These are phyloP conservation scores for Ceratobasidium sp. DNA, from an alignment of 1,284 basidiomycete genomes.

Conservation along the genomic window DNA sequence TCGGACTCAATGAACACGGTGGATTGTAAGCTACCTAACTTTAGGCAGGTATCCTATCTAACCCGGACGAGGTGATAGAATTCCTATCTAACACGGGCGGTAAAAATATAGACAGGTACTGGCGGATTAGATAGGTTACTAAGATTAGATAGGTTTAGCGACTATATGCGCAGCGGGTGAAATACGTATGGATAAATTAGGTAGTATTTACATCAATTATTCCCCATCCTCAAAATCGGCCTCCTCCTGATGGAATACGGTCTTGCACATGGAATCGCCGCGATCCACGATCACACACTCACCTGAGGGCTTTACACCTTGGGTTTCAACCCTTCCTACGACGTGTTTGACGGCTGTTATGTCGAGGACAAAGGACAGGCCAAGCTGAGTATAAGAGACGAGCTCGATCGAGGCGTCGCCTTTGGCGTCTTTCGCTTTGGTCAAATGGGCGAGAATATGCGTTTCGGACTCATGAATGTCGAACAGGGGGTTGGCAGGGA, in stretches of 20 bases:
- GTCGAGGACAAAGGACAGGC: conserved; percentile 2
- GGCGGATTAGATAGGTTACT: too few relatives aligned
- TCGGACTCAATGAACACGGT: too few relatives aligned
- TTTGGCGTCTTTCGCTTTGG: background rate
- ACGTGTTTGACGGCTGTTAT: background rate
- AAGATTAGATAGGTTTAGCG: too few relatives aligned
- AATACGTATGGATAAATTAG: too few relatives aligned
- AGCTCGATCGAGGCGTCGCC: background rate
- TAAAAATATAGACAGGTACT: too few relatives aligned
- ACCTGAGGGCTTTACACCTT: background rate
- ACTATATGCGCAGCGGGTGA: too few relatives aligned
- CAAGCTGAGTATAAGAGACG: background rate
- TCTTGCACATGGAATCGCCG: background rate
- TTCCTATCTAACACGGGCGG: too few relatives aligned
- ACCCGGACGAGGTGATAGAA: too few relatives aligned
- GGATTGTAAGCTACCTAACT: too few relatives aligned
- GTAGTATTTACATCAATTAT: too few relatives aligned
- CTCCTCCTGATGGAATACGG: background rate
- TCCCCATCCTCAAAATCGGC: too few relatives aligned
- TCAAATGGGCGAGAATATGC: background rate
- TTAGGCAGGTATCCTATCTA: too few relatives aligned
- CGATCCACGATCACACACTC: background rate
- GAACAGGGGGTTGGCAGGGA: background rate
- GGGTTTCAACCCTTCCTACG: background rate
- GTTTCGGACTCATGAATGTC: background rate